Evolutionary conservation across 75 land plant genomes (phyloP).

Genomic region (Cryptomeria japonica): DNA sequence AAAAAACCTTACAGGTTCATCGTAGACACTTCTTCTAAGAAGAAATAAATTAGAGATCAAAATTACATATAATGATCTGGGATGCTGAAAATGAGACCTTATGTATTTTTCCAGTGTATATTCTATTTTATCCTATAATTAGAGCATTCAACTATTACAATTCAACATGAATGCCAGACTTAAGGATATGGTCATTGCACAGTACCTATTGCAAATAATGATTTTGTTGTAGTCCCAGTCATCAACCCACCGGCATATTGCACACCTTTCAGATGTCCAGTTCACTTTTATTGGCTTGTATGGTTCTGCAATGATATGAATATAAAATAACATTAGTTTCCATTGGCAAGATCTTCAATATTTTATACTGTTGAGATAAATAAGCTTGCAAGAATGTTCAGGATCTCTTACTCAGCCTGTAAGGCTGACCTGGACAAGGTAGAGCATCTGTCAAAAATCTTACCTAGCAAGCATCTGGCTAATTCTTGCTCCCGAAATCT

Average conservation of each 20-base stretch:
- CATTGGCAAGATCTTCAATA: background rate
- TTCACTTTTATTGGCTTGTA: constrained; percentile 76
- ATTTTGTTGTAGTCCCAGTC: constrained; percentile 98
- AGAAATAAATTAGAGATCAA: constrained; percentile 11
- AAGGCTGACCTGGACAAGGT: background rate
- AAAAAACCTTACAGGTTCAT: background rate
- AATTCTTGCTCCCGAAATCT: constrained; percentile 53
- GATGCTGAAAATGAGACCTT: background rate
- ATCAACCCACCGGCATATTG: constrained; percentile 93
- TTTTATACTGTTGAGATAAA: background rate
- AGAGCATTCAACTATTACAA: background rate
- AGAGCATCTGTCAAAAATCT: background rate
- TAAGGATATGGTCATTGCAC: background rate
- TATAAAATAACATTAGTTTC: background rate
- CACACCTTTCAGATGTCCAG: constrained; percentile 98
- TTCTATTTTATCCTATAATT: background rate
- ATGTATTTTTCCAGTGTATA: background rate
- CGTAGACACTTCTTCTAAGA: background rate
- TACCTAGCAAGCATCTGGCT: constrained; percentile 54
- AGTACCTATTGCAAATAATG: constrained; percentile 94
- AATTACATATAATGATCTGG: background rate
- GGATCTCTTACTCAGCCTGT: background rate
- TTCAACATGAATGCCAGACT: background rate
- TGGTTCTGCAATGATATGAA: constrained; percentile 38
- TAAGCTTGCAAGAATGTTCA: background rate